Conservation (phyloP, 306 rosid genomes). For the Myrica gale region DNA sequence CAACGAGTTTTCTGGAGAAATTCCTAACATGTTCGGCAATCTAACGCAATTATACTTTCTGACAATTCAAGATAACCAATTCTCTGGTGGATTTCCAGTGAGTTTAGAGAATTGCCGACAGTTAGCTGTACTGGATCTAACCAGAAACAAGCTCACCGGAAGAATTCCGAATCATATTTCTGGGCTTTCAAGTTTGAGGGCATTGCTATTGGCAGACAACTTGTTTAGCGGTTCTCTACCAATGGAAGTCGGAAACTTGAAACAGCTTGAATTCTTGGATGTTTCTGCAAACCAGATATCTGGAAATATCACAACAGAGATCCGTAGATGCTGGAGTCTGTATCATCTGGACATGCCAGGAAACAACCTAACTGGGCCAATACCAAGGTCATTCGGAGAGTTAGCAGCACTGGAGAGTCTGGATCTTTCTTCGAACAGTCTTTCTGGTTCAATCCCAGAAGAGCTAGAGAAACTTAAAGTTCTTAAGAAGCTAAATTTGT, state of each 20-base stretch:
- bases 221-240: conserved; percentile 35
- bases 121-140: background rate
- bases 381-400: conserved; percentile 33
- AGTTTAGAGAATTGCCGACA: conserved; percentile 33
- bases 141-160: conserved; percentile 33
- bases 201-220: conserved; percentile 24
- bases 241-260: conserved; percentile 23
- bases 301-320: conserved; percentile 29
- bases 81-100: conserved; percentile 29
- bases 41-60: conserved; percentile 15
- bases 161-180: conserved; percentile 38
- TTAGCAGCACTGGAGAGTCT: conserved; percentile 30
- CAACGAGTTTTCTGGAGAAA: conserved; percentile 38
- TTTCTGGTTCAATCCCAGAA: conserved; percentile 35
- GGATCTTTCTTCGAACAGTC: conserved; percentile 44
- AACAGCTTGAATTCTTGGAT: conserved; percentile 20
- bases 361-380: conserved; percentile 37
- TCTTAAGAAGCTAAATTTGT: conserved; percentile 33
- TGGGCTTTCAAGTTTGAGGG: conserved; percentile 25
- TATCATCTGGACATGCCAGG: background rate
- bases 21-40: conserved; percentile 47
- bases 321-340: conserved; percentile 7
- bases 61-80: conserved; percentile 25
- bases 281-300: conserved; percentile 32
- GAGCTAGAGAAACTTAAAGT: conserved; percentile 29